These are phyloP conservation scores for Trametes cinnabarina DNA, from an alignment of 768 basidiomycete species.

Conservation along the genomic window DNA sequence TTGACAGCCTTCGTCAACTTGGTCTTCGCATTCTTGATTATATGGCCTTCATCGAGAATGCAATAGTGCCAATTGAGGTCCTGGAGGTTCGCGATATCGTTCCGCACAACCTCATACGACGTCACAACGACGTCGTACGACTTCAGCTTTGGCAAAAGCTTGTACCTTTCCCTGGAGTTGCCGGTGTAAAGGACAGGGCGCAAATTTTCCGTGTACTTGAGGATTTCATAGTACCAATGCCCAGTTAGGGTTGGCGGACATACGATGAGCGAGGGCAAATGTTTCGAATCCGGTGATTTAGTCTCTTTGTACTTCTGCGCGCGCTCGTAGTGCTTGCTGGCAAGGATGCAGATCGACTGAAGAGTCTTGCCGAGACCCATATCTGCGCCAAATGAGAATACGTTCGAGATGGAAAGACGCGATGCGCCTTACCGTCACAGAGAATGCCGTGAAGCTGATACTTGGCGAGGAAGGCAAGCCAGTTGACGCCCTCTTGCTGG, in stretches of 20 bases:
- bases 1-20: conserved; percentile 98
- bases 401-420: not conserved
- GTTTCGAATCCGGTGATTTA: conserved; percentile 70
- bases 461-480: conserved; percentile 97
- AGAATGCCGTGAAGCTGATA: conserved; percentile 97
- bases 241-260: conserved; percentile 98
- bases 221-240: conserved; percentile 98
- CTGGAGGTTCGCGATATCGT: conserved; percentile 79
- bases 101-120: conserved; percentile 96
- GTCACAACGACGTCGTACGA: conserved; percentile 91
- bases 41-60: conserved; percentile 96
- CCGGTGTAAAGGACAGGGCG: conserved; percentile 88
- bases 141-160: conserved; percentile 60
- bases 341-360: conserved; percentile 95
- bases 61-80: conserved; percentile 89
- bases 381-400: conserved; percentile 49
- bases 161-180: conserved; percentile 74
- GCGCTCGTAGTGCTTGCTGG: conserved; percentile 91
- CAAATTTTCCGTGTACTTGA: conserved; percentile 86
- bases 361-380: conserved; percentile 99
- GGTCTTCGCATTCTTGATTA: conserved; percentile 98
- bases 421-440: conserved; percentile 77
- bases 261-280: conserved; percentile 90
- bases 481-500: conserved; percentile 97
- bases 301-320: conserved; percentile 63